Conservation (phyloP, 2,329 filamentous ascomycete genomes). For the Aureobasidium sp. region DNA sequence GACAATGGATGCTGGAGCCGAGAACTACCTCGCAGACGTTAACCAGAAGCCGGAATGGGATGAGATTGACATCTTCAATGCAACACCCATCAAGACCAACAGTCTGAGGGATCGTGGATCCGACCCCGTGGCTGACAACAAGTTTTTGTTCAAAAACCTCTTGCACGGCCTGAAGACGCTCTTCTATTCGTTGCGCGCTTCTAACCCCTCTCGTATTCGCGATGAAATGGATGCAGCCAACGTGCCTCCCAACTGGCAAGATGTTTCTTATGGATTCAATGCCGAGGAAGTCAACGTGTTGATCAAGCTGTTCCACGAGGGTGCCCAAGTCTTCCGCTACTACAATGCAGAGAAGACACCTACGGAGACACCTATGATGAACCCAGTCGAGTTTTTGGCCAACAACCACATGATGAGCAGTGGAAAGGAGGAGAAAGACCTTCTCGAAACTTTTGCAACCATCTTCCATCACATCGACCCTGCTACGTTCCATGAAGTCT, state of each 20-base stretch:
- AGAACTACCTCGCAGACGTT: conserved; percentile 78
- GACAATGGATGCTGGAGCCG: conserved; percentile 53
- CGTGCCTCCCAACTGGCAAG: conserved; percentile 83
- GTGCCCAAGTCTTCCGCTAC: conserved; percentile 92
- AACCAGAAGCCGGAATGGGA: conserved; percentile 86
- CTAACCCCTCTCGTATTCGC: conserved; percentile 57
- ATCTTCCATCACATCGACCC: conserved; percentile 98
- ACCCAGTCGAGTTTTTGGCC: conserved; percentile 83
- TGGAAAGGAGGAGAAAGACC: conserved; percentile 91
- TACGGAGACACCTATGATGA: conserved; percentile 63
- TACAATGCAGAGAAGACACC: conserved; percentile 80
- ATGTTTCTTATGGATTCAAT: conserved; percentile 92
- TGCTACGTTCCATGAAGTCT: conserved; percentile 96
- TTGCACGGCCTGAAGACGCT: conserved; percentile 94
- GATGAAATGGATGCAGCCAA: conserved; percentile 62
- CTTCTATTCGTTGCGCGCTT: conserved; percentile 87
- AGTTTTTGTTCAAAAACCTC: conserved; percentile 93
- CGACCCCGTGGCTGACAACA: conserved; percentile 92
- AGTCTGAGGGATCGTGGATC: conserved; percentile 81
- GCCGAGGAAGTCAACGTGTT: conserved; percentile 96
- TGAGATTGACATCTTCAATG: conserved; percentile 93
- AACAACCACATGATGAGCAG: conserved; percentile 93
- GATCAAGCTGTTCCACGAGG: conserved; percentile 94
- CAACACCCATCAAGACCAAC: conserved; percentile 90
- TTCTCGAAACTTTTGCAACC: conserved; percentile 94